Base-by-base conservation (phyloP, 1,139 yeast genomes). In the Eremothecium coryli region DNA sequence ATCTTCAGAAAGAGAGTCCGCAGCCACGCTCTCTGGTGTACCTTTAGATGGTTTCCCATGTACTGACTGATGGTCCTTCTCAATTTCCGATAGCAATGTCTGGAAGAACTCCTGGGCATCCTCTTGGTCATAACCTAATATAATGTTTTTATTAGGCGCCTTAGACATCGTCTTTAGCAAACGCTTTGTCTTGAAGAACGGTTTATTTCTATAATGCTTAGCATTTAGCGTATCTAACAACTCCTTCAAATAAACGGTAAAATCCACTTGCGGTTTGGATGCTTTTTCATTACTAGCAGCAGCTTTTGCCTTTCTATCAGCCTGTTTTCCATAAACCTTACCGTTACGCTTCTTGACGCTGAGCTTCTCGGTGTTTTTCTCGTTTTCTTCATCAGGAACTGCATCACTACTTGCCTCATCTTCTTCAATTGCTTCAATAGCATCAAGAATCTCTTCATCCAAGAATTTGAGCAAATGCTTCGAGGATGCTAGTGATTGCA, bases 41-140 rank as follows among this genome's bases (percentile, higher is more conserved):
- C 44, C 41, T 32, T 40, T 29, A 9, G 32, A 23, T 10, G 36
- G 26, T 24, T 33, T 39, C 25, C 34, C 40, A 18, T 30, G 29
- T 20, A 44, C 18, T 8, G 49, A 41, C 35, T 59, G 59, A 23
- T 51, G 50, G 34, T 85, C 93, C 35, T 70, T 71, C 54, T 85
- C 96, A 33, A 85, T 63, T 35, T 81, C 72, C 28, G 71, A 68
- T 68, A 85, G 68, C 4, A 85, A 71, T 42, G 82, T 72, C 55
- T 85, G 95, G 61, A 85, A 85, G 50, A 85, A 85, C 55, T 85
- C 96, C 58, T 86, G 95, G 0, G 95, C 95, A 59, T 85, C 96
- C 57, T 85, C 95, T 58, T 85, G 96, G 49, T 82, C 85, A 51
- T 84, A 82, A 1, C 95, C 90, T 31, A 76, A 60, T 50, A 85